Percentiles rank a stretch among this genome's conserved stretches.
phyloP scores from a whole-genome alignment of 1,139 yeast species.

The Candida tetrigidarum region DNA sequence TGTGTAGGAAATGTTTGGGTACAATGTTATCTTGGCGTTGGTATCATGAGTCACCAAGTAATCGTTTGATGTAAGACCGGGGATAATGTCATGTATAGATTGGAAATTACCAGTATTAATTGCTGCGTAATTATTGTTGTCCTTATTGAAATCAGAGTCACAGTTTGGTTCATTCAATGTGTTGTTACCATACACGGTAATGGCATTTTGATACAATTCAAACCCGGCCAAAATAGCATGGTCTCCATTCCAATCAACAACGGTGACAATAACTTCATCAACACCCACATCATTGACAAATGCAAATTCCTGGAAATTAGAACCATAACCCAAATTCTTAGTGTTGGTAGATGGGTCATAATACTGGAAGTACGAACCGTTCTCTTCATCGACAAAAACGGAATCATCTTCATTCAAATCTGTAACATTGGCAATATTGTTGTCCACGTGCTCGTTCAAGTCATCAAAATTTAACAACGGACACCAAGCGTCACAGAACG shows the following conservation, averaged over 20 bases:
- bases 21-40: constrained; percentile 56
- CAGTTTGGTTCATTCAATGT: constrained; percentile 72
- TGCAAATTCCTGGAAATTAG: constrained; percentile 75
- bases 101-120: constrained; percentile 37
- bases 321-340: constrained; percentile 52
- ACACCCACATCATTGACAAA: constrained; percentile 75
- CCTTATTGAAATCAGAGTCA: constrained; percentile 31
- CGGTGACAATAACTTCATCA: constrained; percentile 63
- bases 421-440: constrained; percentile 24
- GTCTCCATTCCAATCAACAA: constrained; percentile 70
- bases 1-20: constrained; percentile 71
- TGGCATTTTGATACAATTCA: constrained; percentile 69
- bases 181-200: constrained; percentile 71
- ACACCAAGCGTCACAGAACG: constrained; percentile 87
- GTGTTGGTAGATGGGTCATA: constrained; percentile 43
- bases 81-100: constrained; percentile 27
- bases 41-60: constrained; percentile 36
- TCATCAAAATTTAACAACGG: constrained; percentile 53
- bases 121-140: constrained; percentile 37
- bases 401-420: constrained; percentile 26
- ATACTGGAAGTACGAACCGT: constrained; percentile 43
- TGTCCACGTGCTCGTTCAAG: constrained; percentile 27
- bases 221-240: constrained; percentile 74
- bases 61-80: constrained; percentile 26
- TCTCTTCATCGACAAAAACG: constrained; percentile 34